Evolutionary conservation across 345 rosid genomes (phyloP).

Genomic region (Firmiana major): DNA sequence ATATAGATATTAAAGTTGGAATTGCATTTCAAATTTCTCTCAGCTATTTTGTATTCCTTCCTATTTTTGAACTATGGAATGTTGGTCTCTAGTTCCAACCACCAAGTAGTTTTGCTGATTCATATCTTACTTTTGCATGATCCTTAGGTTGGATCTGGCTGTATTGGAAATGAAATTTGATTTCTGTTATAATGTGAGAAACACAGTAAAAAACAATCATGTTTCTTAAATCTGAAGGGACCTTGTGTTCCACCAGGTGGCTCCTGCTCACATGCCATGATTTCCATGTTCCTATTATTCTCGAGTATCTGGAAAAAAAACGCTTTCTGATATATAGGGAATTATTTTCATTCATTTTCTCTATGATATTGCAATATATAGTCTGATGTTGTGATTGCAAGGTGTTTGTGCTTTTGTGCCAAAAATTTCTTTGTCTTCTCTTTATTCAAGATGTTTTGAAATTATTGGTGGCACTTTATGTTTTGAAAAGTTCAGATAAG

Average conservation of each 20-base stretch:
- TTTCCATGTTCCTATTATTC: neutral
- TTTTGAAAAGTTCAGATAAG: neutral
- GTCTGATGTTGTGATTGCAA: neutral
- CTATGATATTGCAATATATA: neutral
- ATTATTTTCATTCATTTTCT: neutral
- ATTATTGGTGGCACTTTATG: neutral
- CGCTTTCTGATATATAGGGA: neutral
- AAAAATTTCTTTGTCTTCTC: neutral
- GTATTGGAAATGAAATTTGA: neutral
- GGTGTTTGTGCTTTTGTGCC: neutral
- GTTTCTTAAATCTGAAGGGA: slow-evolving; percentile 7
- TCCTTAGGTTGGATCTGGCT: neutral
- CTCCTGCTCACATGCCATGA: neutral
- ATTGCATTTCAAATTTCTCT: neutral
- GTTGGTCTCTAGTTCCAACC: neutral
- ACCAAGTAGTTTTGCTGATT: neutral
- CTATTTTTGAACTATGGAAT: neutral
- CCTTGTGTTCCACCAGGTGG: neutral
- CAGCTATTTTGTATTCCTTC: neutral
- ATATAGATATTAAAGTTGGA: neutral
- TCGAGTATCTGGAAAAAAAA: neutral
- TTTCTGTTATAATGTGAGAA: neutral
- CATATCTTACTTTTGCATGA: neutral
- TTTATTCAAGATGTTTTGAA: neutral
- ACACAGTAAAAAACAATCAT: neutral